These are phyloP conservation scores for Saturnispora ahearnii DNA, from an alignment of 805 yeast species.

Conservation along the genomic window DNA sequence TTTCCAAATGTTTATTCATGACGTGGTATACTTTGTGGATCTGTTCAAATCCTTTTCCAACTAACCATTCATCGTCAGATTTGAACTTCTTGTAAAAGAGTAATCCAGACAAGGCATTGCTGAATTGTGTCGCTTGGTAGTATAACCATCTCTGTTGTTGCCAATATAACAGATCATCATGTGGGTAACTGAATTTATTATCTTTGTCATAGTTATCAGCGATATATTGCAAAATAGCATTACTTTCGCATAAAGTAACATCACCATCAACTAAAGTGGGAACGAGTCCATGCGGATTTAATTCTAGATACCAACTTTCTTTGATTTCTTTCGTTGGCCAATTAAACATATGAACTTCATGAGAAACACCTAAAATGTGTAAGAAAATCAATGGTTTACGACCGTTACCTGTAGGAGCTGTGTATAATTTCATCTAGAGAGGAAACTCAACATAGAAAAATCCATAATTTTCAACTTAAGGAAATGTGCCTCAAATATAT, in stretches of 20 bases:
- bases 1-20: not conserved
- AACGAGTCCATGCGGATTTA: constrained; percentile 53
- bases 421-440: constrained; percentile 22
- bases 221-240: constrained; percentile 48
- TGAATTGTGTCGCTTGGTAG: not conserved
- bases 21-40: not conserved
- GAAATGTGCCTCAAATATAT: too few species aligned
- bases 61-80: not conserved
- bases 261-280: constrained; percentile 42
- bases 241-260: constrained; percentile 39
- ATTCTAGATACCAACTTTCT: constrained; percentile 42
- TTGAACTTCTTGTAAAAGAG: not conserved
- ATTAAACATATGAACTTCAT: constrained; percentile 24
- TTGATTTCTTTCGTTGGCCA: constrained; percentile 1
- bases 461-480: too few species aligned
- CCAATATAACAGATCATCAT: constrained; percentile 35
- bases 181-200: constrained; percentile 33
- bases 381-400: constrained; percentile 30
- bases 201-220: constrained; percentile 50
- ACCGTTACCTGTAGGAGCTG: constrained; percentile 35
- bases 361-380: constrained; percentile 32
- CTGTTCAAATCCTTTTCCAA: not conserved
- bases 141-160: constrained; percentile 40
- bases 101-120: not conserved
- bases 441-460: too few species aligned